A percentile compares a stretch with the other conserved stretches of the same genome.
Conservation (phyloP, 768 basidiomycete species). For the Lactarius sanguifluus region DNA sequence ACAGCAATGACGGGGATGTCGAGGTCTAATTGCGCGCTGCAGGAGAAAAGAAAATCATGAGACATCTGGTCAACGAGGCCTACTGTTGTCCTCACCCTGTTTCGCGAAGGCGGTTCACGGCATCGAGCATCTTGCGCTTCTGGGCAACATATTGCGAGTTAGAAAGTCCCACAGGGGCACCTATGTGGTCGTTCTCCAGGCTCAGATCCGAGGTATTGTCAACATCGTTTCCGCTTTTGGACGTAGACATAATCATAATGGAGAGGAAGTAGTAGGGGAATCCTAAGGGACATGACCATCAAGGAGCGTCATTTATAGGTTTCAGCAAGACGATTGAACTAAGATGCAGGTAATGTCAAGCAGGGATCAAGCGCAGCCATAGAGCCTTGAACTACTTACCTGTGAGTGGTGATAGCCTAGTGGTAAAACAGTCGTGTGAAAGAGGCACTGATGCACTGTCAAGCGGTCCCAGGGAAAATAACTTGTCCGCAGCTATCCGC, state of each 20-base stretch:
- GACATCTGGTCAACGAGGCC: constrained; percentile 16
- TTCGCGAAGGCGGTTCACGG: constrained; percentile 56
- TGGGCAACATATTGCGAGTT: constrained; percentile 42
- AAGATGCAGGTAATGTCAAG: not conserved
- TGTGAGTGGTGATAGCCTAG: not conserved
- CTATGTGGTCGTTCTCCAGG: constrained; percentile 24
- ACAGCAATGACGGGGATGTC: constrained; percentile 74
- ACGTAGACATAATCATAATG: not conserved
- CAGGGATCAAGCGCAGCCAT: not conserved
- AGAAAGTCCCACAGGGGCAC: constrained; percentile 50
- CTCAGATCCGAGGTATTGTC: not conserved
- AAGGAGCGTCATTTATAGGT: not conserved
- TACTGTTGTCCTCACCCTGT: constrained; percentile 49
- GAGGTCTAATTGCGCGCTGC: constrained; percentile 64
- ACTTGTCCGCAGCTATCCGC: constrained; percentile 10
- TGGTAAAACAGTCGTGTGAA: not conserved
- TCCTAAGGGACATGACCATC: not conserved
- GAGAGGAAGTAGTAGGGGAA: not conserved
- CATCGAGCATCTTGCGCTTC: constrained; percentile 53
- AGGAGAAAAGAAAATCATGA: not conserved
- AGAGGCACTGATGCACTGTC: not conserved
- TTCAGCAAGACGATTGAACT: not conserved
- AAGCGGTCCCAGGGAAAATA: not conserved
- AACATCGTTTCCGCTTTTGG: not conserved
- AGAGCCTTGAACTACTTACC: not conserved